These are phyloP conservation scores for Starmerella vitae DNA, from an alignment of 805 yeast genomes.

Conservation along the genomic window DNA sequence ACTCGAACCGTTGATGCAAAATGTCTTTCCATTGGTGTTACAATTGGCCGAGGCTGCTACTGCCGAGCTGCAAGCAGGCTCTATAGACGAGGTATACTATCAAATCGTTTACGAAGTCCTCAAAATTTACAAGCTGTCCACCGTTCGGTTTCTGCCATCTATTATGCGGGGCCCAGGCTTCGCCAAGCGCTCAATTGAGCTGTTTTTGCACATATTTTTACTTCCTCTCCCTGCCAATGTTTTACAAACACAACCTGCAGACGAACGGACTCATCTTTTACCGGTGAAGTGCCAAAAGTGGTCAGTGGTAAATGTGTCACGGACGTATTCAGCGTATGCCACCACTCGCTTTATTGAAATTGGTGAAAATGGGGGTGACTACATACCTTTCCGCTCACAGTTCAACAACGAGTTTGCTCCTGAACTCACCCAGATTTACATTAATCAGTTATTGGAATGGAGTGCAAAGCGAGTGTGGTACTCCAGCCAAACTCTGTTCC, in stretches of 20 bases:
- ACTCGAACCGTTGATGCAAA: conserved; percentile 40
- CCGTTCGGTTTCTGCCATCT: conserved; percentile 41
- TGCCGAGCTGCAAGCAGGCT: conserved; percentile 25
- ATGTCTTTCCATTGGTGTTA: conserved; percentile 50
- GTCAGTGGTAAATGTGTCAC: conserved; percentile 66
- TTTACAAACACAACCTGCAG: conserved; percentile 35
- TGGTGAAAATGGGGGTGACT: conserved; percentile 32
- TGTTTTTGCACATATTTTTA: conserved; percentile 56
- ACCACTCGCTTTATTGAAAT: conserved; percentile 13
- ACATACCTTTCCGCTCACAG: conserved; percentile 44
- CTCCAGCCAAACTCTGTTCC: conserved; percentile 48
- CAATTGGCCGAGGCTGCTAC: conserved; percentile 47
- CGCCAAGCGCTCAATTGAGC: conserved; percentile 55
- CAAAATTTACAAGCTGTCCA: conserved; percentile 65
- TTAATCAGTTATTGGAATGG: conserved; percentile 63
- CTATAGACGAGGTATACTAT: conserved; percentile 30
- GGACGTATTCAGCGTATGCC: conserved; percentile 61
- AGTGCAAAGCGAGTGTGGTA: conserved; percentile 55
- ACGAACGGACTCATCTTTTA: conserved; percentile 41
- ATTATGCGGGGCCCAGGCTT: conserved; percentile 42
- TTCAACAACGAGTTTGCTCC: conserved; percentile 56
- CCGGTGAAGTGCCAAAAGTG: conserved; percentile 62
- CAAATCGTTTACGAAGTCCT: conserved; percentile 63
- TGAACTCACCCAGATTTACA: conserved; percentile 48
- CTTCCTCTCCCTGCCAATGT: conserved; percentile 45